Evolutionary conservation across 352 stramenopile species (phyloP).

Genomic region (Elongisporangium senticosum): DNA sequence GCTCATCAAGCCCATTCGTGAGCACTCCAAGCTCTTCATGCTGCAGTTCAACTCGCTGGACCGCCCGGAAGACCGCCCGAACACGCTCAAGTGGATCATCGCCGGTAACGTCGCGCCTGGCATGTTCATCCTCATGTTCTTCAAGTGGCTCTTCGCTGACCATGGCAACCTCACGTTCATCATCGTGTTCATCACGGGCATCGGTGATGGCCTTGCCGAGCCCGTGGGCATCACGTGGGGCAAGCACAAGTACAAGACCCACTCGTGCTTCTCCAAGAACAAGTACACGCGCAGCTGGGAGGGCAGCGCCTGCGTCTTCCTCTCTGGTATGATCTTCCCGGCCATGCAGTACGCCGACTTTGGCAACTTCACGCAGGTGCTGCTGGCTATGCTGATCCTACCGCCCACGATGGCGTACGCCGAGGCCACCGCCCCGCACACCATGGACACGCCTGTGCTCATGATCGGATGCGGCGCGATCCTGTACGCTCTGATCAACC

Average conservation of each 20-base stretch:
- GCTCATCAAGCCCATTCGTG: conserved; percentile 80
- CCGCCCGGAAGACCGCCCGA: conserved; percentile 71
- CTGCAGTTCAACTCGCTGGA: conserved; percentile 87
- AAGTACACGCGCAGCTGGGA: conserved; percentile 81
- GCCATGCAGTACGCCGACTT: conserved; percentile 75
- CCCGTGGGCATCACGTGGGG: conserved; percentile 73
- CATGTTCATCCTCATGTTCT: conserved; percentile 79
- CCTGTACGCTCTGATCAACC: conserved; percentile 60
- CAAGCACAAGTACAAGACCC: conserved; percentile 83
- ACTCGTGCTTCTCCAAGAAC: conserved; percentile 68
- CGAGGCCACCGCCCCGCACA: conserved; percentile 76
- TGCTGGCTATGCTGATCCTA: conserved; percentile 72
- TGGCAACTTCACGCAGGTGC: conserved; percentile 69
- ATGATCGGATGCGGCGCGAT: conserved; percentile 75
- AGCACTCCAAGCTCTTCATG: conserved; percentile 82
- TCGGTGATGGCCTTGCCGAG: conserved; percentile 74
- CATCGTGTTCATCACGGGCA: conserved; percentile 78
- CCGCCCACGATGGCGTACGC: conserved; percentile 80
- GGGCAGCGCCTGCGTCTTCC: conserved; percentile 68
- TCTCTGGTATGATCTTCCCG: conserved; percentile 69
- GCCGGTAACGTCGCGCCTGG: conserved; percentile 61
- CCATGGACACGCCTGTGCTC: conserved; percentile 80
- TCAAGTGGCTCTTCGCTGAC: conserved; percentile 77
- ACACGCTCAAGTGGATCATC: conserved; percentile 87
- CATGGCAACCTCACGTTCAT: conserved; percentile 60